phyloP scores from a whole-genome alignment of 2,329 filamentous ascomycete species.

The Fusarium gaditjirri region DNA sequence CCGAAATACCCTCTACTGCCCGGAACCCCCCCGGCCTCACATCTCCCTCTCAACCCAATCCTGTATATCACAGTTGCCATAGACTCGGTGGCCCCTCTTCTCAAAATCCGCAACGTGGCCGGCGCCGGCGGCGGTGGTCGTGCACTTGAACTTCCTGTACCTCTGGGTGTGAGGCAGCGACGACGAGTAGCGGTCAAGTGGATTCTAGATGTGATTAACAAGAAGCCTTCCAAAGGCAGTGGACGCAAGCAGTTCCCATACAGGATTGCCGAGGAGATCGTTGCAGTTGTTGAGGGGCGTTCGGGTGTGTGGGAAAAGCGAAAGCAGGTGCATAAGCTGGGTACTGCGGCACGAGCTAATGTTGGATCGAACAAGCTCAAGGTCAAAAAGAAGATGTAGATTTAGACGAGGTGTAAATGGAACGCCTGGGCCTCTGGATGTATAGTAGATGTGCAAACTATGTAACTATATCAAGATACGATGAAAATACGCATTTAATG shows the following conservation, averaged over 20 bases:
- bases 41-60: slow-evolving; percentile 89
- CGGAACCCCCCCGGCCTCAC: slow-evolving; percentile 77
- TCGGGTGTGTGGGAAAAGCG: slow-evolving; percentile 88
- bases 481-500: slow-evolving; percentile 36
- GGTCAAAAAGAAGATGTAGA: slow-evolving; percentile 51
- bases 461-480: slow-evolving; percentile 47
- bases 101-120: slow-evolving; percentile 80
- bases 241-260: slow-evolving; percentile 79
- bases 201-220: slow-evolving; percentile 87
- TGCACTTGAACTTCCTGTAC: slow-evolving; percentile 83
- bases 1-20: slow-evolving; percentile 77
- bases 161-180: slow-evolving; percentile 78
- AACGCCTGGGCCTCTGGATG: slow-evolving; percentile 23
- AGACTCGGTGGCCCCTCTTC: slow-evolving; percentile 89
- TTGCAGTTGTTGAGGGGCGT: slow-evolving; percentile 87
- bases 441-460: slow-evolving; percentile 46
- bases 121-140: slow-evolving; percentile 88
- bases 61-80: slow-evolving; percentile 90
- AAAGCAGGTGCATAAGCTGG: slow-evolving; percentile 80
- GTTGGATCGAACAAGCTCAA: slow-evolving; percentile 55
- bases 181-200: slow-evolving; percentile 83
- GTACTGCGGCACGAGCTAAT: slow-evolving; percentile 82
- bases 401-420: slow-evolving; percentile 8
- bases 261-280: slow-evolving; percentile 84
- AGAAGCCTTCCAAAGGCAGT: slow-evolving; percentile 77